Percentiles rank a stretch among this genome's conserved stretches.
Conservation (phyloP, 495 filamentous ascomycete species). For the Choiromyces venosus region DNA sequence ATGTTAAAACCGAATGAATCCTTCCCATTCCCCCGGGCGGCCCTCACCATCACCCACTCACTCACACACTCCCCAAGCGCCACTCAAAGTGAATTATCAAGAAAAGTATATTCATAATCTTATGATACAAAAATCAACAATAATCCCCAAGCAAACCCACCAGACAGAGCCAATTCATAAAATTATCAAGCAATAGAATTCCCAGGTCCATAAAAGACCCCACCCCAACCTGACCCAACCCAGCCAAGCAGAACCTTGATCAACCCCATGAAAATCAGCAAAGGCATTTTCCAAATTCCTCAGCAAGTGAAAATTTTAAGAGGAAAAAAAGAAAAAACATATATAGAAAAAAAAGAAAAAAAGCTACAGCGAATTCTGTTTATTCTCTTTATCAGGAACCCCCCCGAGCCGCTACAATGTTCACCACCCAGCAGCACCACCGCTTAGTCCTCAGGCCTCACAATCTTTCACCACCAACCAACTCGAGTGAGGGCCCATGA, state of each 20-base stretch:
- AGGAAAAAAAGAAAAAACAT: not conserved
- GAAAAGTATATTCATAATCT: not conserved
- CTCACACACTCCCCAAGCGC: not conserved
- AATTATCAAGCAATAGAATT: not conserved
- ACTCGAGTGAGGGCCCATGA: not conserved
- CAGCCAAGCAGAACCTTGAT: not conserved
- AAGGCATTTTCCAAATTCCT: not conserved
- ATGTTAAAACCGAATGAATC: too few relatives aligned
- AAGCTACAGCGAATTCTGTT: not conserved
- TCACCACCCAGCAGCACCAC: not conserved
- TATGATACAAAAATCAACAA: not conserved
- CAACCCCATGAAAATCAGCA: not conserved
- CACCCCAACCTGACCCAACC: not conserved
- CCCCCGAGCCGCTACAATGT: not conserved
- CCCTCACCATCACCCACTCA: not conserved
- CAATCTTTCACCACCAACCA: not conserved
- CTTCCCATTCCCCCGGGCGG: not conserved
- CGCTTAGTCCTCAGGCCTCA: not conserved
- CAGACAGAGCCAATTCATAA: not conserved
- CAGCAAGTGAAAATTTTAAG: not conserved
- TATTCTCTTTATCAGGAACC: not conserved
- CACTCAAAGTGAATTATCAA: not conserved
- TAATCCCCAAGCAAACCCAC: not conserved
- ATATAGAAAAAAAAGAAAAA: not conserved
- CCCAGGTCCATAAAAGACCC: not conserved